Conservation (phyloP, 345 rosid genomes). For the Gynandropsis gynandra region DNA sequence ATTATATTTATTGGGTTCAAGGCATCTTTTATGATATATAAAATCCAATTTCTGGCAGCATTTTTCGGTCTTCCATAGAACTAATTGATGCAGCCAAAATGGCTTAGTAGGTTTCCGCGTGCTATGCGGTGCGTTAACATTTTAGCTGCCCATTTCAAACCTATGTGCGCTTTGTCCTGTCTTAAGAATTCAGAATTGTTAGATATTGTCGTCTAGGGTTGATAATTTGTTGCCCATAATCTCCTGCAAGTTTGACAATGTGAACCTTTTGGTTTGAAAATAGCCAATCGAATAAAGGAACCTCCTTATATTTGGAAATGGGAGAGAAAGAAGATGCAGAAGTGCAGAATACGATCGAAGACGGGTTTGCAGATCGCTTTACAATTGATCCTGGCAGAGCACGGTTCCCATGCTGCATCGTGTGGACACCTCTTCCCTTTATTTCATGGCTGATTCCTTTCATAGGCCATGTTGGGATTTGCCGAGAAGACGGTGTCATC, state of each 20-base stretch:
- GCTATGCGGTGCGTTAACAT: not conserved
- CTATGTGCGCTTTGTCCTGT: not conserved
- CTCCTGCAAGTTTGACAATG: not conserved
- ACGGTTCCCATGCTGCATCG: slow-evolving; percentile 79
- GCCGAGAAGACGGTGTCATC: slow-evolving; percentile 89
- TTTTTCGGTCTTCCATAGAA: no score
- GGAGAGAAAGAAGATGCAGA: slow-evolving; percentile 22
- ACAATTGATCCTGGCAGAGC: slow-evolving; percentile 64
- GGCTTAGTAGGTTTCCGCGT: not conserved
- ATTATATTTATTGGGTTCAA: no score
- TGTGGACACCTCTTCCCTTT: slow-evolving; percentile 92
- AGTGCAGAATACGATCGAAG: slow-evolving; percentile 51
- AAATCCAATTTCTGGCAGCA: no score
- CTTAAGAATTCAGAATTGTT: slow-evolving; percentile 1
- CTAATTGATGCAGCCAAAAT: slow-evolving; percentile 3
- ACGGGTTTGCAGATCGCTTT: slow-evolving; percentile 27
- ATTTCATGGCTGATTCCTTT: slow-evolving; percentile 87
- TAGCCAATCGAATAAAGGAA: slow-evolving; percentile 3
- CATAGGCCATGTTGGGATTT: slow-evolving; percentile 79
- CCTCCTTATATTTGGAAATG: slow-evolving; percentile 14
- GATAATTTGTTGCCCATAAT: no score
- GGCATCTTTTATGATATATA: no score
- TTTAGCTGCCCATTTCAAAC: not conserved
- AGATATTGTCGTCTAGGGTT: not conserved
- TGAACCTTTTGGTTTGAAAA: not conserved